Evolutionary conservation across 768 basidiomycete species (phyloP).

Genomic region (Hypholoma fasciculare): DNA sequence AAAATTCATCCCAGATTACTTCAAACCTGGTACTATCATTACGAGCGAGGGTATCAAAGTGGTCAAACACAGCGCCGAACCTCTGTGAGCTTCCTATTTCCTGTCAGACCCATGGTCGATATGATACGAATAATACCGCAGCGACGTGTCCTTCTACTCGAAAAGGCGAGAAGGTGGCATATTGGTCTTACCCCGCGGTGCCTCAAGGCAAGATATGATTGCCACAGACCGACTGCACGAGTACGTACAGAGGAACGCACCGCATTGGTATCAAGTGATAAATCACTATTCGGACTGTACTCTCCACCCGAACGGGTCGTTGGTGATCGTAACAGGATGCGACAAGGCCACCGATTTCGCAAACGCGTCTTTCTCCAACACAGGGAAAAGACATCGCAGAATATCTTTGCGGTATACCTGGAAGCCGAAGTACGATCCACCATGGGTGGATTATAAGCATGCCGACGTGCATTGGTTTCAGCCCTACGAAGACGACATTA

Average conservation of each 20-base stretch:
- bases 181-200: neutral
- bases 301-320: neutral
- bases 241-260: neutral
- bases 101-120: too few relatives aligned
- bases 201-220: neutral
- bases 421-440: neutral
- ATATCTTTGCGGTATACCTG: neutral
- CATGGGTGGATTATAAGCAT: neutral
- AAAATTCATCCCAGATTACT: neutral
- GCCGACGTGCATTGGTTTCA: neutral
- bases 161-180: neutral
- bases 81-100: neutral
- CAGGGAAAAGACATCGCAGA: neutral
- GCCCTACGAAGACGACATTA: neutral
- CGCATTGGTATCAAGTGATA: neutral
- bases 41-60: neutral
- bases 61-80: neutral
- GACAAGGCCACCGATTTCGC: neutral
- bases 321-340: neutral
- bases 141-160: neutral
- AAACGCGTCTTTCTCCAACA: neutral
- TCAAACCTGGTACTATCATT: constrained; percentile 3
- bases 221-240: neutral
- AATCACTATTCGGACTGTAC: neutral
- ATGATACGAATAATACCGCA: neutral